A percentile compares a stretch with the other conserved stretches of the same genome.
These are phyloP conservation scores for Trichosporon inkin DNA, from an alignment of 1,284 basidiomycete genomes.

Conservation along the genomic window DNA sequence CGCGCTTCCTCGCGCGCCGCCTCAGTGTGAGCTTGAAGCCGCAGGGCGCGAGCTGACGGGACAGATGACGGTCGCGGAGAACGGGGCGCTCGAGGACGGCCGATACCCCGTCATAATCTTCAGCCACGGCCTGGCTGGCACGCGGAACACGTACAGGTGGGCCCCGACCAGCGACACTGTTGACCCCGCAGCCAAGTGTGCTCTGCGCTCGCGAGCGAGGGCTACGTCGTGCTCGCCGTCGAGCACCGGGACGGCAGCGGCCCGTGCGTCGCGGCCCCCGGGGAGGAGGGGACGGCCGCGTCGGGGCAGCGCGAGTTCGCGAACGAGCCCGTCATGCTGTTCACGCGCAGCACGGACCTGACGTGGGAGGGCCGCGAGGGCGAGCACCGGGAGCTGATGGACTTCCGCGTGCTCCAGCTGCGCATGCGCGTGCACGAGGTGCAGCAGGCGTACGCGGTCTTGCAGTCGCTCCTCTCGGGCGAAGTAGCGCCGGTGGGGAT, in stretches of 20 bases:
- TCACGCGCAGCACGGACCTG: conserved; percentile 3
- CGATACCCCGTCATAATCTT: conserved; percentile 70
- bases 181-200: conserved; percentile 60
- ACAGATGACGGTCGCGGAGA: neutral
- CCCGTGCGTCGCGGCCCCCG: conserved; percentile 49
- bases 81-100: neutral
- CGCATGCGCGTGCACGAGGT: conserved; percentile 63
- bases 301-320: conserved; percentile 37
- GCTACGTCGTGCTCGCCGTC: conserved; percentile 68
- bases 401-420: conserved; percentile 63
- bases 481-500: neutral
- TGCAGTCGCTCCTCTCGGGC: conserved; percentile 30
- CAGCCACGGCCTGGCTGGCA: conserved; percentile 75
- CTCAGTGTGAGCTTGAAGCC: neutral
- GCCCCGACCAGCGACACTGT: too few species aligned
- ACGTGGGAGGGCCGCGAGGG: neutral
- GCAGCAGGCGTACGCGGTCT: conserved; percentile 55
- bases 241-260: conserved; percentile 74
- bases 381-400: conserved; percentile 20
- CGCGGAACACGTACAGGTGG: conserved; percentile 65
- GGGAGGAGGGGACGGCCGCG: conserved; percentile 36
- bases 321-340: conserved; percentile 32
- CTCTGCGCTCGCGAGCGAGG: conserved; percentile 63
- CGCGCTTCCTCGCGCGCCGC: neutral
- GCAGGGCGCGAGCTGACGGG: neutral